Percentiles rank a stretch among this genome's conserved stretches.
phyloP scores from a whole-genome alignment of 2,329 filamentous ascomycete species.

The Fusarium sp. region DNA sequence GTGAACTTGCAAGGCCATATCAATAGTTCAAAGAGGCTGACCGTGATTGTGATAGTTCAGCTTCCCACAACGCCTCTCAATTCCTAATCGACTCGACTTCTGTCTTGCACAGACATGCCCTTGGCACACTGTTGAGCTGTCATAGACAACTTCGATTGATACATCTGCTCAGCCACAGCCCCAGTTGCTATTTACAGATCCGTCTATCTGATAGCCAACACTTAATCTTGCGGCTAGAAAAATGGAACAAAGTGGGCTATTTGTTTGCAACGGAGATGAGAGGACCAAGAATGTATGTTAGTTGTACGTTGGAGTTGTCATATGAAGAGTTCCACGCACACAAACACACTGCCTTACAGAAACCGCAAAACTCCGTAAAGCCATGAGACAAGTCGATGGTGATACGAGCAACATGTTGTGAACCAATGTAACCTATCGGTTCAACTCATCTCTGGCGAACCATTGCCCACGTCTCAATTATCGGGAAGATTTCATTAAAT shows the following conservation, averaged over 20 bases:
- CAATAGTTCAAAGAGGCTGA: constrained; percentile 11
- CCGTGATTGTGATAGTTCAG: background rate
- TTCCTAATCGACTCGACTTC: background rate
- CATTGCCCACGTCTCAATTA: background rate
- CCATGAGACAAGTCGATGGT: background rate
- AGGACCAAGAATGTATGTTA: background rate
- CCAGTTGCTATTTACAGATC: constrained; percentile 40
- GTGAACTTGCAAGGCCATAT: constrained; percentile 1
- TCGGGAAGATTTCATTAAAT: background rate
- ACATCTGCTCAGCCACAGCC: constrained; percentile 40
- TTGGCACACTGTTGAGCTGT: background rate
- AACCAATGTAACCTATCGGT: background rate
- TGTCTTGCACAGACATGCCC: background rate
- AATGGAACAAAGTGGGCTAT: background rate
- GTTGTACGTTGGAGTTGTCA: constrained; percentile 2
- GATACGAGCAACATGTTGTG: background rate
- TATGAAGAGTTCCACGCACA: constrained; percentile 8
- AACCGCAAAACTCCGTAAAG: background rate
- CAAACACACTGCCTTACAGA: background rate
- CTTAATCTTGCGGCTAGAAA: background rate
- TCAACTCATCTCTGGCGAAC: background rate
- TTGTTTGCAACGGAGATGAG: background rate
- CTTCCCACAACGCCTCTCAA: background rate
- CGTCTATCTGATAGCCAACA: constrained; percentile 1
- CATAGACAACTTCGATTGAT: constrained; percentile 4